Percentiles rank a stretch among this genome's conserved stretches.
Conservation (phyloP, 192 early-diverging fungal genomes). For the Rhizoclosmatium globosum region DNA sequence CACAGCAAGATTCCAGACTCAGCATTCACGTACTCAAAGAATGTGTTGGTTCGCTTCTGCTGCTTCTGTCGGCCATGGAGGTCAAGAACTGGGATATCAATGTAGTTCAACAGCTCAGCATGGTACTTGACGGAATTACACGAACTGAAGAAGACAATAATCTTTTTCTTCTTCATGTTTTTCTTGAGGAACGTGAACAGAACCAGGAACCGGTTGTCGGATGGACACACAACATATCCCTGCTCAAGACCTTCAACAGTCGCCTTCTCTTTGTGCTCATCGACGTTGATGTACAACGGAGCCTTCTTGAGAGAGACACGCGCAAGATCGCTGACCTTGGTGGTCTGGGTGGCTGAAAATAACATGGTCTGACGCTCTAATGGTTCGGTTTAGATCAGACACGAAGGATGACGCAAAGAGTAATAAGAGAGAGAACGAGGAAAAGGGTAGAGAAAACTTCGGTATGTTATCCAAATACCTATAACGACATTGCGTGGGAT, state of each 20-base stretch:
- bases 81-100: constrained; percentile 69
- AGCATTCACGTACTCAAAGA: constrained; percentile 49
- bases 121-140: constrained; percentile 99
- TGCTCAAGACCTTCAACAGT: constrained; percentile 97
- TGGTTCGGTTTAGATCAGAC: not conserved
- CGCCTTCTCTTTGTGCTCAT: constrained; percentile 93
- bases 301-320: constrained; percentile 96
- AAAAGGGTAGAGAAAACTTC: not conserved
- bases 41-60: constrained; percentile 96
- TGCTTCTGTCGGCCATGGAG: constrained; percentile 23
- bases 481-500: constrained; percentile 23
- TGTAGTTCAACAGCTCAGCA: constrained; percentile 54
- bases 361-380: constrained; percentile 95
- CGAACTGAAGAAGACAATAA: constrained; percentile 98
- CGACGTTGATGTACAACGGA: constrained; percentile 99
- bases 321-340: constrained; percentile 97
- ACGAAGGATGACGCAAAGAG: constrained; percentile 73
- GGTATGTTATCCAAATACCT: constrained; percentile 23
- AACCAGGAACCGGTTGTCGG: constrained; percentile 68
- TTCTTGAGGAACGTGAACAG: constrained; percentile 81
- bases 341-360: constrained; percentile 99
- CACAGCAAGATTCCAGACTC: constrained; percentile 88
- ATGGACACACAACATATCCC: constrained; percentile 95
- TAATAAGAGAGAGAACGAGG: constrained; percentile 38
- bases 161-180: constrained; percentile 98